Evolutionary conservation across 257 asterid genomes (phyloP).

Genomic region (Penstemon newberryi): DNA sequence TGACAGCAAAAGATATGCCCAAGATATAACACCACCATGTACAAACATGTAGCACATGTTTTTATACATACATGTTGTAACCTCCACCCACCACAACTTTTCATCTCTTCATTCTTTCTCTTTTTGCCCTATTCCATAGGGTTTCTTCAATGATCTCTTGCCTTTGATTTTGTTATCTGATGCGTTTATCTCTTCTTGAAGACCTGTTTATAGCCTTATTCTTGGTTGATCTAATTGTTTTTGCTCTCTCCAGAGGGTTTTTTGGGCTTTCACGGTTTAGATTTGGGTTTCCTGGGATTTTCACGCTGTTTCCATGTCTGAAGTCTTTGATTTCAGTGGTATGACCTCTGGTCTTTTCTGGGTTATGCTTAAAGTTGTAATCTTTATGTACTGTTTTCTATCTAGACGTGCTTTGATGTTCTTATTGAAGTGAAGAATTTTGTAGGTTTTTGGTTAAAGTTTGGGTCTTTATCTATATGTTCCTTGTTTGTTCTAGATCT

Average conservation of each 20-base stretch:
- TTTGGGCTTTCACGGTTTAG: conserved; percentile 39
- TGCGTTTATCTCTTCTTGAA: conserved; percentile 49
- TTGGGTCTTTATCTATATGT: conserved; percentile 17
- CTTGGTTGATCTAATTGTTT: conserved; percentile 44
- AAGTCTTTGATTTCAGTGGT: conserved; percentile 81
- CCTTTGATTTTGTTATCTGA: conserved; percentile 43
- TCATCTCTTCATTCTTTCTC: conserved; percentile 1
- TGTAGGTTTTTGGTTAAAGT: conserved; percentile 26
- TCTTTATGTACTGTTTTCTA: background rate
- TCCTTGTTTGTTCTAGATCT: conserved; percentile 18
- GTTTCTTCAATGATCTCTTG: conserved; percentile 40
- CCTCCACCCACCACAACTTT: conserved; percentile 25
- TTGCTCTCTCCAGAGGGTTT: conserved; percentile 68
- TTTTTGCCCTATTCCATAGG: conserved; percentile 89
- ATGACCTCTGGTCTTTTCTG: conserved; percentile 34
- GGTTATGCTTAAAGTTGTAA: conserved; percentile 17
- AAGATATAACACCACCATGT: conserved; percentile 31
- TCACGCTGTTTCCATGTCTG: conserved; percentile 57
- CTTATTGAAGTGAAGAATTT: background rate
- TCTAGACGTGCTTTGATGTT: background rate
- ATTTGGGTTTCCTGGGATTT: conserved; percentile 37
- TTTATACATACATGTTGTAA: conserved; percentile 9
- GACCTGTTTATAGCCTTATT: conserved; percentile 38
- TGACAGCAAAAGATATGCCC: conserved; percentile 50
- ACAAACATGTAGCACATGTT: background rate